Conservation (phyloP, 1,284 basidiomycete species). For the Cerioporus squamosus region DNA sequence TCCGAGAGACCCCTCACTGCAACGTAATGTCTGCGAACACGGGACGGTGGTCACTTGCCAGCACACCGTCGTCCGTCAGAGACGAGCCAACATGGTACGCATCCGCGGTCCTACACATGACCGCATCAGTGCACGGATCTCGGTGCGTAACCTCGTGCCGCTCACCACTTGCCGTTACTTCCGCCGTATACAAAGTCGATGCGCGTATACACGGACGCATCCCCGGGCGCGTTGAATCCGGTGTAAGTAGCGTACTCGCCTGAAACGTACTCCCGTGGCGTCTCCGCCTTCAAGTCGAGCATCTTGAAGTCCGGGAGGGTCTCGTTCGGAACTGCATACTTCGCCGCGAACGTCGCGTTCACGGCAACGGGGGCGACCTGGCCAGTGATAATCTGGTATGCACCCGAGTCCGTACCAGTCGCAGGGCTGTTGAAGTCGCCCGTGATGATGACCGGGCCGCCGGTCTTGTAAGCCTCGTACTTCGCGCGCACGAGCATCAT, state of each 20-base stretch:
- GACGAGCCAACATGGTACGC: constrained; percentile 47
- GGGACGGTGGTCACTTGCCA: constrained; percentile 61
- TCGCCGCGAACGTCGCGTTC: constrained; percentile 46
- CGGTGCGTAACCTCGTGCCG: constrained; percentile 5
- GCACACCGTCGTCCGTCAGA: constrained; percentile 55
- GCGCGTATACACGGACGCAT: constrained; percentile 43
- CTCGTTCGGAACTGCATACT: constrained; percentile 41
- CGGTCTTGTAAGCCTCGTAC: constrained; percentile 48
- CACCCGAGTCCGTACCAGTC: constrained; percentile 48
- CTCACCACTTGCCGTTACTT: constrained; percentile 52
- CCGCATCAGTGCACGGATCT: not conserved
- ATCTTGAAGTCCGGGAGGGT: constrained; percentile 45
- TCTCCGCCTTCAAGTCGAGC: constrained; percentile 49
- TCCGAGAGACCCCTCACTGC: constrained; percentile 5
- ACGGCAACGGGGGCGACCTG: constrained; percentile 42
- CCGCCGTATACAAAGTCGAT: constrained; percentile 62
- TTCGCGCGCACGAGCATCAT: constrained; percentile 53
- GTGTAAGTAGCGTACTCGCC: constrained; percentile 60
- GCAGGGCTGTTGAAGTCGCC: constrained; percentile 62
- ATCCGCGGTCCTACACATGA: constrained; percentile 38
- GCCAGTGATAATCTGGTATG: constrained; percentile 56
- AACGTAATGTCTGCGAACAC: constrained; percentile 47
- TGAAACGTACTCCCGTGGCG: constrained; percentile 47
- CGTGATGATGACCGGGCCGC: constrained; percentile 48
- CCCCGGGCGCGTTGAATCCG: constrained; percentile 47